Evolutionary conservation across 2,329 filamentous ascomycete species (phyloP), one percentile per base, ranked within the genome.

Genomic region (Fusarium chlamydosporum): DNA sequence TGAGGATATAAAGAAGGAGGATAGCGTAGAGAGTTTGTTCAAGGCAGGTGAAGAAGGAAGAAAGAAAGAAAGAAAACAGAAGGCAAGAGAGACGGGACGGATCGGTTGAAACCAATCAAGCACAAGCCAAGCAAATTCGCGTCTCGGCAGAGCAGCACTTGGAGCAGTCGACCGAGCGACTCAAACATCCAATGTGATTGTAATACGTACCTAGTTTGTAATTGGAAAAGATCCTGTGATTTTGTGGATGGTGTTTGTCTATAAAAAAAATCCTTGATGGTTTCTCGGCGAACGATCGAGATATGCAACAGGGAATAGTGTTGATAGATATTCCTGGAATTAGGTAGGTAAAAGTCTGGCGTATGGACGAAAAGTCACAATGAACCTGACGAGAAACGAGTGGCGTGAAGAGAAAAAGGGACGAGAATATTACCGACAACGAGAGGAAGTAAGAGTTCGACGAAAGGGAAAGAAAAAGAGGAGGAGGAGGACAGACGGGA

Each of bases 321-420:
- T 26, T 15, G 33, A 48, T 65, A 61, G 61, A 67, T 70, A 58
- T 56, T 70, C 65, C 50, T 61, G 45, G 72, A 74, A 76, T 58
- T 74, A 73, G 61, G 50, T 38, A 41, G 47, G n/a, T 38, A 42
- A 63, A 74, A 65, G 53, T 72, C 66, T 56, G 72, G 63, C 69
- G 47, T 55, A 70, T 27, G 66, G 63, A 74, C 40, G 6, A 50
- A 65, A 57, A 57, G 73, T 76, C 75, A 76, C 73, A 65, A 38
- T 69, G 56, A 67, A 75, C 73, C 70, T 75, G 72, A 71, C 74
- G 27, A 74, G 45, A 78, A 80, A 80, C 78, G 79, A 80, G 76
- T 64, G 79, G 76, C 76, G 66, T 71, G 77, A 80, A 80, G 74
- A 69, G 73, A 80, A 79, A 67, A 71, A 65, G 65, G 72, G 69